Evolutionary conservation across 169 alveolate genomes (phyloP).

Genomic region (Theileria annulata): DNA sequence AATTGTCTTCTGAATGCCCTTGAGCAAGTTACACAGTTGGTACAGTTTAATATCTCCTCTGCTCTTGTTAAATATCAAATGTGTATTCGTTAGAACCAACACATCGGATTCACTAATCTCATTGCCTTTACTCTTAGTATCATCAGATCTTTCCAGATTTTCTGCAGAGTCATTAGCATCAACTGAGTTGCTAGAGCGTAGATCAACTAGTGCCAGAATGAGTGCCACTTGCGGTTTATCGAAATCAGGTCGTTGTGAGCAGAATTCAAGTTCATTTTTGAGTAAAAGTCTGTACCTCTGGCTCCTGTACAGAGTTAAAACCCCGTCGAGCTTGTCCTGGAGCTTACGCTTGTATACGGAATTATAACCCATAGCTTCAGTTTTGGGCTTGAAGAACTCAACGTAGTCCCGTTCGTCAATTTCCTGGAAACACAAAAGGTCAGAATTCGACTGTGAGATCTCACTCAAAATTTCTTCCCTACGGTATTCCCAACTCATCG

Average conservation of each 20-base stretch:
- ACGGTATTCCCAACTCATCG: constrained; percentile 75
- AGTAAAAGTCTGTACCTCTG: constrained; percentile 68
- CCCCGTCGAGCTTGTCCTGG: constrained; percentile 72
- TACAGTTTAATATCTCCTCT: constrained; percentile 75
- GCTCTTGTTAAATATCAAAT: constrained; percentile 71
- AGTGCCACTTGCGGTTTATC: constrained; percentile 76
- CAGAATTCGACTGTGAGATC: constrained; percentile 53
- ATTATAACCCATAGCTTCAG: constrained; percentile 61
- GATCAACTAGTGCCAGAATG: constrained; percentile 67
- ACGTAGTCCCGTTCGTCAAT: constrained; percentile 67
- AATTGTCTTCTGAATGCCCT: constrained; percentile 41
- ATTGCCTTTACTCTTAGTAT: neutral
- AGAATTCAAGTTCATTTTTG: constrained; percentile 62
- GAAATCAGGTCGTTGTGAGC: constrained; percentile 44
- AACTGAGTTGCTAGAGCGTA: constrained; percentile 3
- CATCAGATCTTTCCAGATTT: neutral
- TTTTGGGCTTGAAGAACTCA: constrained; percentile 57
- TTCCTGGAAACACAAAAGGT: constrained; percentile 76
- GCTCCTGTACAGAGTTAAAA: constrained; percentile 65
- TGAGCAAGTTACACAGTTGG: constrained; percentile 69
- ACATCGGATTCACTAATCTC: constrained; percentile 21
- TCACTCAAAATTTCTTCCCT: constrained; percentile 64
- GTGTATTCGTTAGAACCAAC: constrained; percentile 69
- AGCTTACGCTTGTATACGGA: constrained; percentile 71
- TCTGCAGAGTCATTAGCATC: constrained; percentile 6